These are phyloP conservation scores for Eleusine coracana DNA, from an alignment of 176 grass and related monocot species.

Conservation along the genomic window DNA sequence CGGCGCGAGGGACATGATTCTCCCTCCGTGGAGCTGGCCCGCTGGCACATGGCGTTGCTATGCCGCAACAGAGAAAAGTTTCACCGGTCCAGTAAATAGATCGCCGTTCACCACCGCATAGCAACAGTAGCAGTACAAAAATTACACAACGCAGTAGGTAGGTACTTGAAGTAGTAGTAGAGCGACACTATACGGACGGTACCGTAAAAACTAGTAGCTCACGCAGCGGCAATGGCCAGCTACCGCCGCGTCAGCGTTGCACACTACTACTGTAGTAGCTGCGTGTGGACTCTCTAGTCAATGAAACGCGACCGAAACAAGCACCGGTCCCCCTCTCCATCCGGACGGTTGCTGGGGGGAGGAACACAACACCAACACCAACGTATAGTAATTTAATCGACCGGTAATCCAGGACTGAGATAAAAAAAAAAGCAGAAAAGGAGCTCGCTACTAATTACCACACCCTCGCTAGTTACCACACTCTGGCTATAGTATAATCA, in stretches of 20 bases:
- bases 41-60: slow-evolving; percentile 11
- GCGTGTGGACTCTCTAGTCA: slow-evolving; percentile 8
- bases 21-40: slow-evolving; percentile 40
- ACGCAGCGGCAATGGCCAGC: not conserved
- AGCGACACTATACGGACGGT: slow-evolving; percentile 13
- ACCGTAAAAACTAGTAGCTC: not conserved
- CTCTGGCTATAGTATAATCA: not conserved
- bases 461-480: slow-evolving; percentile 18
- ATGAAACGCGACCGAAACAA: slow-evolving; percentile 22
- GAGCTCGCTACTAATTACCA: slow-evolving; percentile 32
- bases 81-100: not conserved
- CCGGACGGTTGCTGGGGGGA: slow-evolving; percentile 37
- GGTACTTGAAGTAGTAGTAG: slow-evolving; percentile 6
- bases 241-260: slow-evolving; percentile 5
- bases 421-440: slow-evolving; percentile 2
- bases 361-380: not conserved
- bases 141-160: slow-evolving; percentile 27
- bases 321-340: slow-evolving; percentile 37
- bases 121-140: slow-evolving; percentile 1
- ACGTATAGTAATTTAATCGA: not conserved
- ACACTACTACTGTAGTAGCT: too few species aligned
- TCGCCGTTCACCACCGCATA: slow-evolving; percentile 8
- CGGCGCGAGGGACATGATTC: slow-evolving; percentile 1
- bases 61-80: not conserved
- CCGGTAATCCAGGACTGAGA: slow-evolving; percentile 3